Evolutionary conservation across 352 stramenopile genomes (phyloP).

Genomic region (Elongisporangium undulatum): DNA sequence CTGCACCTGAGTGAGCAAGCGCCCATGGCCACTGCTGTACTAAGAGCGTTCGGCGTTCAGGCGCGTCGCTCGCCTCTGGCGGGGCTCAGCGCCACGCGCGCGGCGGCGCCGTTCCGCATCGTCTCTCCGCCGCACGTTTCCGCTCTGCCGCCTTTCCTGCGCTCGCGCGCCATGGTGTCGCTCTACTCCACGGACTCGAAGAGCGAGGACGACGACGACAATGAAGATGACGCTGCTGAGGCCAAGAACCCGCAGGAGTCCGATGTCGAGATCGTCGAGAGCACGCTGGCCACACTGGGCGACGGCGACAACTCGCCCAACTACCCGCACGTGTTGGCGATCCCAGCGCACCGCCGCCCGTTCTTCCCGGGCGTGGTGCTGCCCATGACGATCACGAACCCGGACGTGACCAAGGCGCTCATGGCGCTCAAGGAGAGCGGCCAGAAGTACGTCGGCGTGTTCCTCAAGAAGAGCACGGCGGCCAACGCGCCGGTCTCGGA

Average conservation of each 20-base stretch:
- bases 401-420: constrained; percentile 85
- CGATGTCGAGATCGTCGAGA: constrained; percentile 62
- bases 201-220: constrained; percentile 11
- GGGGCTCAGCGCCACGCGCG: not conserved
- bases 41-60: not conserved
- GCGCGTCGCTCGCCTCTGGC: constrained; percentile 9
- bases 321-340: constrained; percentile 74
- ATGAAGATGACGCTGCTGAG: constrained; percentile 15
- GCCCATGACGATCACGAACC: constrained; percentile 84
- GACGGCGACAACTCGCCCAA: constrained; percentile 66
- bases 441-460: constrained; percentile 92
- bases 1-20: not conserved
- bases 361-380: constrained; percentile 83
- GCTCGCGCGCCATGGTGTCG: constrained; percentile 2
- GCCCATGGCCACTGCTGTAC: not conserved
- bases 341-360: constrained; percentile 66
- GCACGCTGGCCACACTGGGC: constrained; percentile 45
- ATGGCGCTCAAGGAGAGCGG: constrained; percentile 83
- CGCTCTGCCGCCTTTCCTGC: constrained; percentile 1
- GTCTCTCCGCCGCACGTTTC: not conserved
- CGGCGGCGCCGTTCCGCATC: not conserved
- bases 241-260: constrained; percentile 18
- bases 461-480: constrained; percentile 81
- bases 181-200: constrained; percentile 17
- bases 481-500: constrained; percentile 15